A percentile compares a stretch with the other conserved stretches of the same genome.
These are phyloP conservation scores for Paecilomyces dactylethromorphus DNA, from an alignment of 2,329 filamentous ascomycete species.

Conservation along the genomic window DNA sequence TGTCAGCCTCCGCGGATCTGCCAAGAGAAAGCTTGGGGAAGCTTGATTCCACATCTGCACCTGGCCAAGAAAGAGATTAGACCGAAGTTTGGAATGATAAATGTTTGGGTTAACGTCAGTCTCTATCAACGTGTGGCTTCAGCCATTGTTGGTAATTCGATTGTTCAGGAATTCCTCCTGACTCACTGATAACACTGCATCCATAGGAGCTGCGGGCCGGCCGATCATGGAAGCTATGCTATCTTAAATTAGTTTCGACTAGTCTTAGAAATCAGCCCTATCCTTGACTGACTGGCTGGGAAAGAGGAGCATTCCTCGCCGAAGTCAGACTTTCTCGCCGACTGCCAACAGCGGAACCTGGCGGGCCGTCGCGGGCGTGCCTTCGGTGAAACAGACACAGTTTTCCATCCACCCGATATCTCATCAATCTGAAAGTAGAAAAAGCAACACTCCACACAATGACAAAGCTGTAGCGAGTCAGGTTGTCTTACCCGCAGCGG, in stretches of 20 bases:
- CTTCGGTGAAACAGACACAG: background rate
- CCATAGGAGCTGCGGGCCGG: background rate
- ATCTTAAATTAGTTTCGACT: background rate
- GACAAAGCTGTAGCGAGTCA: background rate
- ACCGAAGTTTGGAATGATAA: background rate
- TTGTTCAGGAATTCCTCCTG: background rate
- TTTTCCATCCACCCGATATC: background rate
- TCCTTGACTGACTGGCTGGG: background rate
- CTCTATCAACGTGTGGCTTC: background rate
- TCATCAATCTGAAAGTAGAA: background rate
- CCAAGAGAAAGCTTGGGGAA: constrained; percentile 8
- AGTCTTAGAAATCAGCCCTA: background rate
- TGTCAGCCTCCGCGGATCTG: background rate
- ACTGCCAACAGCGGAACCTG: background rate
- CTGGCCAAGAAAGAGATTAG: background rate
- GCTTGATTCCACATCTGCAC: background rate
- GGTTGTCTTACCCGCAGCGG: background rate
- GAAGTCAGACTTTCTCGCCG: background rate
- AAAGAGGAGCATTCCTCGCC: background rate
- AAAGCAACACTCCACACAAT: background rate
- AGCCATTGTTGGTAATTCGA: background rate
- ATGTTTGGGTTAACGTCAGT: background rate
- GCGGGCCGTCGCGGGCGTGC: background rate
- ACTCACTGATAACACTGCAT: background rate
- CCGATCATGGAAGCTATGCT: background rate